Conservation (phyloP, 148 eudicot species). For the Rhododendron simsii region DNA sequence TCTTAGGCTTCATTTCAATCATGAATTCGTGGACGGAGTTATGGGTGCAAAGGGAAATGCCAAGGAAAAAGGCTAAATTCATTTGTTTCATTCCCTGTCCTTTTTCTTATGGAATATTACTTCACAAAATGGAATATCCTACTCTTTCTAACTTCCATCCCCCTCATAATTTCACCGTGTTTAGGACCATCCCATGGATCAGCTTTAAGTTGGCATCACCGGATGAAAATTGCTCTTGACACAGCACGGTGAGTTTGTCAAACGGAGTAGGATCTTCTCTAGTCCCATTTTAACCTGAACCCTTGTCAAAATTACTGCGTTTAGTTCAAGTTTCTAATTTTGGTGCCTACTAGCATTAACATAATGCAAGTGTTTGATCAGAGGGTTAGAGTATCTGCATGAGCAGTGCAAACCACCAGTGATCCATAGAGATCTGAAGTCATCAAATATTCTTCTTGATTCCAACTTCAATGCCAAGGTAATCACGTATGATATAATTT, state of each 20-base stretch:
- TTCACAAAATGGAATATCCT: background rate
- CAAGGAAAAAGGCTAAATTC: background rate
- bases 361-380: conserved; percentile 30
- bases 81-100: background rate
- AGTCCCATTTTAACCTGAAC: background rate
- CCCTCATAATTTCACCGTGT: background rate
- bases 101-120: background rate
- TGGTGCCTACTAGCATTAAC: conserved; percentile 6
- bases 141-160: background rate
- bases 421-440: conserved; percentile 85
- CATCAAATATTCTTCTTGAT: conserved; percentile 77
- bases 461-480: conserved; percentile 75
- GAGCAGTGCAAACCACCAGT: conserved; percentile 73
- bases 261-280: background rate
- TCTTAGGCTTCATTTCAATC: background rate
- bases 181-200: conserved; percentile 60
- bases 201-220: conserved; percentile 52
- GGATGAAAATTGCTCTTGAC: conserved; percentile 71
- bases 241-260: conserved; percentile 46
- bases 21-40: background rate
- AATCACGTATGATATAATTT: conserved; percentile 5
- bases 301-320: background rate
- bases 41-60: background rate
- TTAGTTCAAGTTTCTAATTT: background rate
- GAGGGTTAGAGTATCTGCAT: conserved; percentile 76